These are phyloP conservation scores for Neurospora sp. DNA, from an alignment of 495 filamentous ascomycete genomes.

Conservation along the genomic window DNA sequence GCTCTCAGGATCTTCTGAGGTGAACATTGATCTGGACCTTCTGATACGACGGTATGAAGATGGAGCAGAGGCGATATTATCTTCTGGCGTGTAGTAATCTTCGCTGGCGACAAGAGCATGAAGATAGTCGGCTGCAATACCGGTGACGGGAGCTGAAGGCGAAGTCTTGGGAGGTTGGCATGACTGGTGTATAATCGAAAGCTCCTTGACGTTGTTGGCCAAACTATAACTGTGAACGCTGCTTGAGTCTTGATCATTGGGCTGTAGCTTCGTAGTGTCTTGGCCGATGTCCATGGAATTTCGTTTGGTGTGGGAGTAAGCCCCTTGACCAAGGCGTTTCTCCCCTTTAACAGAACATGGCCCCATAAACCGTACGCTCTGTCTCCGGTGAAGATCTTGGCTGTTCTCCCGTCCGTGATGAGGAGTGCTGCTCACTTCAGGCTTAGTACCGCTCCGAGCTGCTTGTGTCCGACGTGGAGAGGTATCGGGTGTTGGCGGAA, in stretches of 20 bases:
- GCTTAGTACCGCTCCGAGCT: not conserved
- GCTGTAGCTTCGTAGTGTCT: not conserved
- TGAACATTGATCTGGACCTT: conserved; percentile 65
- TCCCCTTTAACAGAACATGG: conserved; percentile 21
- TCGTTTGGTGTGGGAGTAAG: not conserved
- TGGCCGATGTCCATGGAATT: not conserved
- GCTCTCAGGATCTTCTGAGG: conserved; percentile 31
- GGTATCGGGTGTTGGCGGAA: conserved; percentile 19
- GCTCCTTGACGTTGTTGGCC: not conserved
- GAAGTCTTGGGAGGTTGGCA: conserved; percentile 8
- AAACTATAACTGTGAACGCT: conserved; percentile 1
- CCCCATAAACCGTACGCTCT: conserved; percentile 49
- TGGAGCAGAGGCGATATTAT: conserved; percentile 52
- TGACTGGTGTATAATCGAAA: not conserved
- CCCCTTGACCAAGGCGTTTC: not conserved
- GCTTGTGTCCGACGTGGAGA: conserved; percentile 8
- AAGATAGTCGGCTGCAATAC: conserved; percentile 21
- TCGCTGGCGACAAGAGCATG: conserved; percentile 26
- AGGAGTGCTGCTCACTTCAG: not conserved
- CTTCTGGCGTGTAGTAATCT: conserved; percentile 46
- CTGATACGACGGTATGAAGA: conserved; percentile 69
- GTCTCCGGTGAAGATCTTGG: conserved; percentile 28
- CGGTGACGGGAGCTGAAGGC: conserved; percentile 9
- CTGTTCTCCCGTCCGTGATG: not conserved
- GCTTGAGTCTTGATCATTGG: conserved; percentile 1